Evolutionary conservation across 2,329 filamentous ascomycete species (phyloP), one percentile per base, ranked within the genome.

Genomic region (Aspergillus aculeatus): DNA sequence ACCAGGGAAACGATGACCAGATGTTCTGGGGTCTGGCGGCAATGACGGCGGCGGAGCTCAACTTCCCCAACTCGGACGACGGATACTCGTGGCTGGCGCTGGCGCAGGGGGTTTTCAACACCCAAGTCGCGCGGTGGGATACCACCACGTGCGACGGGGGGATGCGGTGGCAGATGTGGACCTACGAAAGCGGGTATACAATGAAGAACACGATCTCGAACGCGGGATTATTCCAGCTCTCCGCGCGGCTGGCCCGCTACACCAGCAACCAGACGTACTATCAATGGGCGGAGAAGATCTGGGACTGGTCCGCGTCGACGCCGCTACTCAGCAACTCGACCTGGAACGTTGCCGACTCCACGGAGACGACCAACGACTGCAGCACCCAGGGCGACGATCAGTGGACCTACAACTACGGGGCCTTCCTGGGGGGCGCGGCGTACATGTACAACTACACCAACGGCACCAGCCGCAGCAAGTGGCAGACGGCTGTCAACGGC

Each of bases 41-140:
- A 47, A 82, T 86, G 77, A 77, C 81, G 2, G 84, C 83, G 6
- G 83, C 83, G 32, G 84, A 86, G 54, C 57, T 71, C 9, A 74
- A 74, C 23, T 76, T 74, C 31, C 73, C 73, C 11, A 73, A 75
- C 41, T 69, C 69, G 0, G 63, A 78, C 0, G 84, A 83, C 61
- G 72, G 87, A 59, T 86, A 89, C 1, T 86, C 89, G 62, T 96
- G 90, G 90, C 82, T 95, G n/a, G 86, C 87, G 12, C 82, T 96
- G 49, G 88, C 85, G 0, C 89, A 92, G 73, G 89, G 88, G 14
- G 89, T 92, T 1, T 96, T 93, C 75, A 92, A 95, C 77, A 86
- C 89, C 54, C 91, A 92, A 69, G 85, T 84, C 3, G 76, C 77
- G 16, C 84, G 91, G 21, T 94, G 90, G 89, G 87, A 95, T 66